A percentile compares a stretch with the other conserved stretches of the same genome.
Conservation (phyloP, 345 rosid genomes). For the Gossypium ekmanianum region DNA sequence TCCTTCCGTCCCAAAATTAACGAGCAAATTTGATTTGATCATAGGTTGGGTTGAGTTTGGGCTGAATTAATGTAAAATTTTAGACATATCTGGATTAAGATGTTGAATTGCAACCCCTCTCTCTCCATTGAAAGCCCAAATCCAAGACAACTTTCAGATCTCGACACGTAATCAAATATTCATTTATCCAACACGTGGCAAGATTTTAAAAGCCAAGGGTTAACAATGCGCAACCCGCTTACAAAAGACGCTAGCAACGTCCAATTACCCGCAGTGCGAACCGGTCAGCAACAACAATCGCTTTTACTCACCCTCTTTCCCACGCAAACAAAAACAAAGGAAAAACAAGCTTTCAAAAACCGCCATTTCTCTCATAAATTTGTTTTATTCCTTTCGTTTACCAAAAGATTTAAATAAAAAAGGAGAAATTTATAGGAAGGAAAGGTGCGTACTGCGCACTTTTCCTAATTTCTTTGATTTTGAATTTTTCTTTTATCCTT, state of each 20-base stretch:
- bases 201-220: not conserved
- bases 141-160: not conserved
- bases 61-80: too few relatives aligned
- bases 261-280: constrained; percentile 20
- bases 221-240: constrained; percentile 12
- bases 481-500: not conserved
- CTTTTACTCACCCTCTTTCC: not conserved
- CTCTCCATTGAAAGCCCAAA: not conserved
- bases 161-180: constrained; percentile 7
- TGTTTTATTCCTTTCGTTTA: not conserved
- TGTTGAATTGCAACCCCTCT: not conserved
- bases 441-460: constrained; percentile 24
- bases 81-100: not conserved
- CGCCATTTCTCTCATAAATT: not conserved
- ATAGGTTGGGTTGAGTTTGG: too few relatives aligned
- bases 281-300: constrained; percentile 14
- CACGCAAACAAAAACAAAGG: not conserved
- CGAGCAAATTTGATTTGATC: too few relatives aligned
- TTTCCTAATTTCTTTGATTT: constrained; percentile 9
- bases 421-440: not conserved
- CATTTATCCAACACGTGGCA: constrained; percentile 14
- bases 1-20: too few relatives aligned
- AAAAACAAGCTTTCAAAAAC: not conserved
- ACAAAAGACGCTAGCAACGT: not conserved
- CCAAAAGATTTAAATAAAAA: not conserved